A percentile compares a stretch with the other conserved stretches of the same genome.
Evolutionary conservation across 805 yeast genomes (phyloP).

Genomic region (Suhomyces sp.): DNA sequence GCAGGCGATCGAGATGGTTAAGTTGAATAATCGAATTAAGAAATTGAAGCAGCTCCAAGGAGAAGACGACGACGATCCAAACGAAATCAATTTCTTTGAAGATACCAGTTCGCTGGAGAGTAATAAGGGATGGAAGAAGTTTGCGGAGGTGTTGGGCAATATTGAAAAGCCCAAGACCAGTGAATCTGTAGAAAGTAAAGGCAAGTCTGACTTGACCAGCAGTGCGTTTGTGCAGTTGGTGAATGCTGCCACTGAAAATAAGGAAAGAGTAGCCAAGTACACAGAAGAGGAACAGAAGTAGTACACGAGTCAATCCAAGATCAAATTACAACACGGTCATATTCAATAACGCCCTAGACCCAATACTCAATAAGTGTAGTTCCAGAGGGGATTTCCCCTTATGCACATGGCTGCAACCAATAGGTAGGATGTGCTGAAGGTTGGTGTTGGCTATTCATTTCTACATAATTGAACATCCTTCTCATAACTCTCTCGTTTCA

Average conservation of each 20-base stretch:
- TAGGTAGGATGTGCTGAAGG: too few species aligned
- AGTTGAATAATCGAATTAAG: constrained; percentile 73
- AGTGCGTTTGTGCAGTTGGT: constrained; percentile 69
- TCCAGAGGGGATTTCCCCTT: too few species aligned
- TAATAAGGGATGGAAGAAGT: constrained; percentile 24
- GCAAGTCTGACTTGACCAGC: constrained; percentile 42
- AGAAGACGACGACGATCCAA: constrained; percentile 53
- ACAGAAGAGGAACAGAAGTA: constrained; percentile 5
- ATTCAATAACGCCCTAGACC: too few species aligned
- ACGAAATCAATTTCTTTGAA: constrained; percentile 42
- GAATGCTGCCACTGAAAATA: constrained; percentile 60
- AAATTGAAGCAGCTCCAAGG: constrained; percentile 62
- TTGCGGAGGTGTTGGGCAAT: constrained; percentile 22
- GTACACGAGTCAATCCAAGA: too few species aligned
- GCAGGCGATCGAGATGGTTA: constrained; percentile 82
- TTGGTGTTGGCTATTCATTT: too few species aligned
- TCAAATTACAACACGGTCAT: too few species aligned
- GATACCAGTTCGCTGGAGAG: constrained; percentile 25
- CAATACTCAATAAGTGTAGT: too few species aligned
- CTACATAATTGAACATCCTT: too few species aligned
- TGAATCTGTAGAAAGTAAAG: neutral
- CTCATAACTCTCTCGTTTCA: too few species aligned
- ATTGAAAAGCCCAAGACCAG: constrained; percentile 17
- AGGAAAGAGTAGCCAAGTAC: constrained; percentile 37
- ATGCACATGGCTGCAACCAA: too few species aligned